Evolutionary conservation across 140 eudicot genomes (phyloP).

Genomic region (Flaveria floridana): DNA sequence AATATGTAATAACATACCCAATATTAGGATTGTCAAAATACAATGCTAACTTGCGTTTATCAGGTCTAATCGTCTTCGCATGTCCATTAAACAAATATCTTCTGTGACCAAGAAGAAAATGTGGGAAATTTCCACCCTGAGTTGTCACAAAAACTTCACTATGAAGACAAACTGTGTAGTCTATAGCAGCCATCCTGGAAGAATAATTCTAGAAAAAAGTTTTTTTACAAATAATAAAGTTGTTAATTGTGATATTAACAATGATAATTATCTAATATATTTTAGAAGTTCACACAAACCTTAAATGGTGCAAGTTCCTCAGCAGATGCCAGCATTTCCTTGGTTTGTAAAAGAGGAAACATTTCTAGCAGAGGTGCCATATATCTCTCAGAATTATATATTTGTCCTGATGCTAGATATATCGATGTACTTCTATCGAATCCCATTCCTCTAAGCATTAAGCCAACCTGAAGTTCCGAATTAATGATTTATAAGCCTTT

Average conservation of each 20-base stretch:
- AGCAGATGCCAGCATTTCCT: slow-evolving; percentile 72
- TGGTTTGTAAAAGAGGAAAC: slow-evolving; percentile 94
- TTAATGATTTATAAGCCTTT: neutral
- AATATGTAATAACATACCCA: slow-evolving; percentile 47
- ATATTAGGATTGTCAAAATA: slow-evolving; percentile 82
- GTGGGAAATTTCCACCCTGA: slow-evolving; percentile 98
- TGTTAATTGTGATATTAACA: neutral
- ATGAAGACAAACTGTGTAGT: slow-evolving; percentile 95
- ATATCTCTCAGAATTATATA: slow-evolving; percentile 74
- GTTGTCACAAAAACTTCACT: slow-evolving; percentile 98
- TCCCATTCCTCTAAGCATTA: slow-evolving; percentile 99
- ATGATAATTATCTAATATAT: neutral
- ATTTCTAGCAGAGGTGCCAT: slow-evolving; percentile 86
- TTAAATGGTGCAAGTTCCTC: slow-evolving; percentile 80
- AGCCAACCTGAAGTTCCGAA: slow-evolving; percentile 65
- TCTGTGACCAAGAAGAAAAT: slow-evolving; percentile 87
- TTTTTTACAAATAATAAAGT: neutral
- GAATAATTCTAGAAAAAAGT: slow-evolving; percentile 65
- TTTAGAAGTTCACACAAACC: slow-evolving; percentile 38
- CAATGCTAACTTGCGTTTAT: slow-evolving; percentile 81
- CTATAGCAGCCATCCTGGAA: slow-evolving; percentile 99
- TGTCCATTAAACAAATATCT: slow-evolving; percentile 91
- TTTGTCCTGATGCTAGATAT: slow-evolving; percentile 85
- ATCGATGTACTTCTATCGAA: slow-evolving; percentile 77
- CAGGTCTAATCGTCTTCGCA: slow-evolving; percentile 91